Base-by-base conservation (phyloP, 116 monocot species). In the Trichopus zeylanicus region DNA sequence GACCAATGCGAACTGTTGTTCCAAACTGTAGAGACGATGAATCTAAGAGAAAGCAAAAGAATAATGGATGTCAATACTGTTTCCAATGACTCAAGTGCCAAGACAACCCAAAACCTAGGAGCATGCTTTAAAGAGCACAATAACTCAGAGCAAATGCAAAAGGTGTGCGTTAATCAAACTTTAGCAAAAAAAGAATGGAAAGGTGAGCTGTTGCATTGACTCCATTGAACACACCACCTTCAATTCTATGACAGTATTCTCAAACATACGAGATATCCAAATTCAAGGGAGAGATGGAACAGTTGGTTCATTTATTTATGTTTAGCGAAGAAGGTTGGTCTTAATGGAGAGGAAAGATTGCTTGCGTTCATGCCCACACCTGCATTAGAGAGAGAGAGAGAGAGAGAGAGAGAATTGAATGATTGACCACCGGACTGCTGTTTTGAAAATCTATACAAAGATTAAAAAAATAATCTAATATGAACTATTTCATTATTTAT, bases 331-430 rank as follows among this genome's bases (percentile, higher is more conserved):
- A n/a, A 33, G 46, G 67, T 25, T 52, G 31, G 56, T 59, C n/a
- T 64, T 37, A 55, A 56, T 31, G 51, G 29, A 59, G n/a, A n/a
- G 13, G n/a, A 47, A 74, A 48, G 51, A 23, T 65, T 67, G 29
- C 31, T 62, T 54, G 54, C 70, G 71, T 77, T 77, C 71, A 77
- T 67, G 66, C 70, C 46, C 71, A 67, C 32, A 39, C 69, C 26
- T 64, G n/a, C 34, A 42, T 20, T 58, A 64, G 64, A 75, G 59
- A 75, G 59, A 49, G 58, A 24, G 56, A n/a, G n/a, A n/a, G n/a
- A n/a, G n/a, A n/a, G n/a, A n/a, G n/a, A n/a, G n/a, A 49, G 23
- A 23, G 34, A 56, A 60, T 53, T 69, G 42, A 54, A 69, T 69
- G 69, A 69, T 69, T 61, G 30, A 61, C 60, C 61, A 69, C 59